Conservation (phyloP, 2,329 filamentous ascomycete genomes). For the Chaetoscypha palmicola region DNA sequence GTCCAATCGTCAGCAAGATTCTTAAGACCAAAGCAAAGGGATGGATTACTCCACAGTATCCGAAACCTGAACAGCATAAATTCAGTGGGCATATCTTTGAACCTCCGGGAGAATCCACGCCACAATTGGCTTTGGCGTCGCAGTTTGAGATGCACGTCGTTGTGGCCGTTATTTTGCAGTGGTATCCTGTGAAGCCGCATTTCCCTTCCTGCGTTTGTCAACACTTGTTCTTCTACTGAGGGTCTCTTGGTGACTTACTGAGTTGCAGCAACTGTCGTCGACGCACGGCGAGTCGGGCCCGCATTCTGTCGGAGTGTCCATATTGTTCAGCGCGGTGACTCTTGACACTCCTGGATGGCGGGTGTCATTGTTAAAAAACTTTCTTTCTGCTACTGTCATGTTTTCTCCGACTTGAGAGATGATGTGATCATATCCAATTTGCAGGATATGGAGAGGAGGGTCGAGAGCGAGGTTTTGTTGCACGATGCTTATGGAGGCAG, state of each 20-base stretch:
- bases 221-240: background rate
- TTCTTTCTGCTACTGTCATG: slow-evolving; percentile 13
- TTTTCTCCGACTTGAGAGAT: slow-evolving; percentile 17
- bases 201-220: slow-evolving; percentile 17
- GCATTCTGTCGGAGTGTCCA: slow-evolving; percentile 9
- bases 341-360: slow-evolving; percentile 3
- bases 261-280: slow-evolving; percentile 23
- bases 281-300: slow-evolving; percentile 12
- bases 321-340: background rate
- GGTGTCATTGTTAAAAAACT: slow-evolving; percentile 4
- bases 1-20: background rate
- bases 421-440: slow-evolving; percentile 17
- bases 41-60: slow-evolving; percentile 2
- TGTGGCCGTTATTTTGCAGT: slow-evolving; percentile 12
- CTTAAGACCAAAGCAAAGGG: too few species aligned
- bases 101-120: slow-evolving; percentile 23
- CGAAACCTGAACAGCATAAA: slow-evolving; percentile 18
- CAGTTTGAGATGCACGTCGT: slow-evolving; percentile 20
- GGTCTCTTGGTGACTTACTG: slow-evolving; percentile 7
- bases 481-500: slow-evolving; percentile 4
- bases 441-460: slow-evolving; percentile 15
- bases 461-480: slow-evolving; percentile 13
- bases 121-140: slow-evolving; percentile 31
- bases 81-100: slow-evolving; percentile 23
- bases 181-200: slow-evolving; percentile 17